phyloP scores from a whole-genome alignment of 2,329 filamentous ascomycete genomes.

The Aspergillus melleus region DNA sequence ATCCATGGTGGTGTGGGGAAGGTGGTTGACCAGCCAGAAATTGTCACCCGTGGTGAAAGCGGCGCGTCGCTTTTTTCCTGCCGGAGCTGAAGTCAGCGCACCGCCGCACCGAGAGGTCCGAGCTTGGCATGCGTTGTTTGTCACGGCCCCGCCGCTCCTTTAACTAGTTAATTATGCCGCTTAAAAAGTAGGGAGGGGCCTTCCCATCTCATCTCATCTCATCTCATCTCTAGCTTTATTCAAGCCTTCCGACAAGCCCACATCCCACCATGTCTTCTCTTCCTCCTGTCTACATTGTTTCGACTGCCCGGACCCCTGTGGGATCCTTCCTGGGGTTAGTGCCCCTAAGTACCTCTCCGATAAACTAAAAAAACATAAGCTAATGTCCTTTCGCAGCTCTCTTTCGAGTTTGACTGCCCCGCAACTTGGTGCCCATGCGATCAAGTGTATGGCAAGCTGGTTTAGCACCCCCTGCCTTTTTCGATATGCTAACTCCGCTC shows the following conservation, averaged over 20 bases:
- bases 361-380: conserved; percentile 8
- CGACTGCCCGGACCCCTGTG: conserved; percentile 83
- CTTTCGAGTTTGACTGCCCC: conserved; percentile 83
- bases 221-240: not conserved
- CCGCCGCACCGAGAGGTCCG: not conserved
- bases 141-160: conserved; percentile 2
- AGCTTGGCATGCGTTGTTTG: conserved; percentile 6
- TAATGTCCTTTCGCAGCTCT: conserved; percentile 57
- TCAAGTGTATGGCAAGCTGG: conserved; percentile 68
- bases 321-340: conserved; percentile 90
- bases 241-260: not conserved
- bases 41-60: conserved; percentile 7
- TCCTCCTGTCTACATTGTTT: conserved; percentile 93
- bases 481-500: conserved; percentile 13
- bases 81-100: not conserved
- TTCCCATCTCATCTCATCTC: not conserved
- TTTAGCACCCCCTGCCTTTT: not conserved
- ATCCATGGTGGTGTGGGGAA: conserved; percentile 64
- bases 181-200: not conserved
- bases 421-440: conserved; percentile 85
- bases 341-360: conserved; percentile 11
- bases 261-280: conserved; percentile 68
- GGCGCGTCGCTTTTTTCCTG: conserved; percentile 17
- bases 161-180: not conserved
- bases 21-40: conserved; percentile 12